Evolutionary conservation across 805 yeast species (phyloP).

Genomic region (Suhomyces sp.): DNA sequence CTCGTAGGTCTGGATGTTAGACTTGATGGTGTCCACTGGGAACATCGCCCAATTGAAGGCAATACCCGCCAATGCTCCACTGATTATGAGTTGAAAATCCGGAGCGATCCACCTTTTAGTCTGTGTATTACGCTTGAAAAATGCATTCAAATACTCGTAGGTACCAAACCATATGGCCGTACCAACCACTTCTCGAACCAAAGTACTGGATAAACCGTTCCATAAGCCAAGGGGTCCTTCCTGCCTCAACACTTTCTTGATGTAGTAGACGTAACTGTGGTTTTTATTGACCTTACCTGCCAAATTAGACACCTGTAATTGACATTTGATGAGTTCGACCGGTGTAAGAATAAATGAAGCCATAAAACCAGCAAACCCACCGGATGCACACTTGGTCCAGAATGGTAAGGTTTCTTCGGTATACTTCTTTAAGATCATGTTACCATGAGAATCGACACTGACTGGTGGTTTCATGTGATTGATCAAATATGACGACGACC

Average conservation of each 20-base stretch:
- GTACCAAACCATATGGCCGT: slow-evolving; percentile 94
- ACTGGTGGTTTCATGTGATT: not conserved
- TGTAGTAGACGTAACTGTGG: slow-evolving; percentile 30
- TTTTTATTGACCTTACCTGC: slow-evolving; percentile 24
- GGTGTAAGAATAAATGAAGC: slow-evolving; percentile 88
- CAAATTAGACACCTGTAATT: slow-evolving; percentile 64
- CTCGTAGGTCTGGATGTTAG: slow-evolving; percentile 71
- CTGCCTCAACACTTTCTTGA: slow-evolving; percentile 38
- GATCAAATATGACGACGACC: slow-evolving; percentile 30
- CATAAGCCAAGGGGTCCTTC: slow-evolving; percentile 75
- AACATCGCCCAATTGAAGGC: slow-evolving; percentile 75
- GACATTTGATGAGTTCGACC: slow-evolving; percentile 87
- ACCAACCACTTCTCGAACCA: slow-evolving; percentile 82
- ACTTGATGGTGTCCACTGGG: slow-evolving; percentile 90
- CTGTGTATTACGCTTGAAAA: slow-evolving; percentile 29
- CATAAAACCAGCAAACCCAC: slow-evolving; percentile 78
- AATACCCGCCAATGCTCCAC: slow-evolving; percentile 89
- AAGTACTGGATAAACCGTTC: slow-evolving; percentile 83
- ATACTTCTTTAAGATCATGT: slow-evolving; percentile 1
- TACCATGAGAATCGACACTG: slow-evolving; percentile 18
- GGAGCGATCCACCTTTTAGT: slow-evolving; percentile 13
- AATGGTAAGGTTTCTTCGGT: slow-evolving; percentile 34
- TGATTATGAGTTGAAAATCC: slow-evolving; percentile 56
- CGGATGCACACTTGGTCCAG: slow-evolving; percentile 56
- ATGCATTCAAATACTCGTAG: slow-evolving; percentile 56